These are phyloP conservation scores for Talaromyces sp. DNA, from an alignment of 2,329 filamentous ascomycete genomes.

Conservation along the genomic window DNA sequence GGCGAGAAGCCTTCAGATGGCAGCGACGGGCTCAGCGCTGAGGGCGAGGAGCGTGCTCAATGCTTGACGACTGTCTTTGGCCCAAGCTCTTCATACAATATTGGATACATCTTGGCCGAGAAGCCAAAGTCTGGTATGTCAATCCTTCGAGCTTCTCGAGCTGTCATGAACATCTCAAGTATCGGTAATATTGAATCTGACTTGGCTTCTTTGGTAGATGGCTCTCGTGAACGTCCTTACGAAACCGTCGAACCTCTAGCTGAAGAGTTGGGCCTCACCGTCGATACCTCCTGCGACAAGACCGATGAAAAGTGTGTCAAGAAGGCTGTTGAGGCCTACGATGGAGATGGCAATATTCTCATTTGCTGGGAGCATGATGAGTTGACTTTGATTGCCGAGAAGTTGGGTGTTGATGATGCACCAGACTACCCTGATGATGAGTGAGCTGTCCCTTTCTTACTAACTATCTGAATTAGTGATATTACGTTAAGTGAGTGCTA, in stretches of 20 bases:
- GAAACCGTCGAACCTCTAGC: conserved; percentile 60
- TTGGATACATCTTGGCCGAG: conserved; percentile 60
- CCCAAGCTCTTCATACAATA: conserved; percentile 52
- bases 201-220: conserved; percentile 39
- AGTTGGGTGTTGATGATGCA: conserved; percentile 52
- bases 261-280: conserved; percentile 53
- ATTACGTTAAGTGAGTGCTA: not conserved
- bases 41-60: conserved; percentile 58
- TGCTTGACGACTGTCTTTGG: conserved; percentile 61
- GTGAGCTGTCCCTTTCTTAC: conserved; percentile 28
- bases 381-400: conserved; percentile 53
- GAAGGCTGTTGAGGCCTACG: conserved; percentile 50
- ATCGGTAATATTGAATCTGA: not conserved
- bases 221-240: conserved; percentile 54
- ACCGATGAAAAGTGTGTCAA: conserved; percentile 57
- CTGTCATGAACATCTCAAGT: no score
- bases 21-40: conserved; percentile 50
- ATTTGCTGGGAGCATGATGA: conserved; percentile 62
- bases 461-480: not conserved
- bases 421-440: conserved; percentile 52
- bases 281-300: conserved; percentile 58
- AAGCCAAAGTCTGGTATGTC: conserved; percentile 47
- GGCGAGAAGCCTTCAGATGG: conserved; percentile 59
- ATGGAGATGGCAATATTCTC: conserved; percentile 56
- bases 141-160: not conserved